phyloP scores from a whole-genome alignment of 768 basidiomycete species.

The Boletus reticulatus region DNA sequence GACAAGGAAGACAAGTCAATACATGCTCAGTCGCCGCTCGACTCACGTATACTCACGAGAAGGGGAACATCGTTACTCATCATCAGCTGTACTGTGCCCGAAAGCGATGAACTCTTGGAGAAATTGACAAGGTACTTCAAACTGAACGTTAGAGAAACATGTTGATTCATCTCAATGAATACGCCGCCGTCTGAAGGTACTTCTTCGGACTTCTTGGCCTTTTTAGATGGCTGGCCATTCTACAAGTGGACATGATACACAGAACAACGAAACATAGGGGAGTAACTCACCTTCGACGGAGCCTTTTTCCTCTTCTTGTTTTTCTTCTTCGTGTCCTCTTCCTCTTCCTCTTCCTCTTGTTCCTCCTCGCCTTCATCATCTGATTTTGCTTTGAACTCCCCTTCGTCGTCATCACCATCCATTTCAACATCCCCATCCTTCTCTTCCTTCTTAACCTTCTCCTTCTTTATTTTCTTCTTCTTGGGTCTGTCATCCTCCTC shows the following conservation, averaged over 20 bases:
- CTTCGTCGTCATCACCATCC: conserved; percentile 47
- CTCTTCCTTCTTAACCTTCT: conserved; percentile 39
- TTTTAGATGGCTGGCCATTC: conserved; percentile 47
- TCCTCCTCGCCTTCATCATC: conserved; percentile 48
- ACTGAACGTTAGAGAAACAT: conserved; percentile 91
- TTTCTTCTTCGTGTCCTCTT: conserved; percentile 46
- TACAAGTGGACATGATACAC: background rate
- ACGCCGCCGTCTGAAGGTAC: conserved; percentile 59
- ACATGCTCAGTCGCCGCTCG: background rate
- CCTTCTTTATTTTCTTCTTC: conserved; percentile 34
- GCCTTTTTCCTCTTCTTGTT: conserved; percentile 71
- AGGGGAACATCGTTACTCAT: conserved; percentile 93
- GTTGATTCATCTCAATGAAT: conserved; percentile 82
- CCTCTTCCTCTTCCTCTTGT: conserved; percentile 47
- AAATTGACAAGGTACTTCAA: conserved; percentile 98
- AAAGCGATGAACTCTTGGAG: conserved; percentile 80
- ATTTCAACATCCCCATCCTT: conserved; percentile 45
- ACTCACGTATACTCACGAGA: conserved; percentile 49
- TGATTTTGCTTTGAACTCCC: conserved; percentile 41
- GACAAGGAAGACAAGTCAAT: background rate
- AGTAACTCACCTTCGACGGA: conserved; percentile 43
- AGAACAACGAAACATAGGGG: background rate
- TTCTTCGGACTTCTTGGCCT: conserved; percentile 57
- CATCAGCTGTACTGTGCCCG: conserved; percentile 73
- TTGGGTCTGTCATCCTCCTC: conserved; percentile 31